Conservation (phyloP, 225 moss, liverwort and hornwort genomes). For the Pseudisothecium myosuroides region DNA sequence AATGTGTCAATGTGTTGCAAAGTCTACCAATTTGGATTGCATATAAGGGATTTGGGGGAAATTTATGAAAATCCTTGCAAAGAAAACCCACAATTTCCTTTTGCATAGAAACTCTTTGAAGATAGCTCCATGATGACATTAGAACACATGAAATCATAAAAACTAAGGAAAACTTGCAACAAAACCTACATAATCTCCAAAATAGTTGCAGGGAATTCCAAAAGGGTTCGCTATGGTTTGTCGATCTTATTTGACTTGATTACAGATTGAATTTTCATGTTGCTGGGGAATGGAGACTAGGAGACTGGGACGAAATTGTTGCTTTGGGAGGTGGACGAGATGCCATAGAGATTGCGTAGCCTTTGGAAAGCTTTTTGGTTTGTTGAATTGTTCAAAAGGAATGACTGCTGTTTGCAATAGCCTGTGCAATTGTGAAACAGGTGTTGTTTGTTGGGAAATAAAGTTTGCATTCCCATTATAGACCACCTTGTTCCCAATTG, state of each 20-base stretch:
- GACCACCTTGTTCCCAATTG: neutral
- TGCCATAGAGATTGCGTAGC: neutral
- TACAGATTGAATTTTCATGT: neutral
- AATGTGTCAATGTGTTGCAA: no score
- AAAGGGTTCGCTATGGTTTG: no score
- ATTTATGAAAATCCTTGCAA: no score
- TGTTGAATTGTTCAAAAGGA: neutral
- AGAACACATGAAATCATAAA: no score
- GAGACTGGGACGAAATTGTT: neutral
- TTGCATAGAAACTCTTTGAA: no score
- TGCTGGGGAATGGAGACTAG: neutral
- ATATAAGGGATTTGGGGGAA: no score
- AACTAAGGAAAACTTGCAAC: no score
- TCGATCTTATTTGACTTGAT: neutral
- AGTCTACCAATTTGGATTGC: no score
- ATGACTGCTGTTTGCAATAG: neutral
- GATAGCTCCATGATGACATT: no score
- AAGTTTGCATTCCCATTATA: neutral
- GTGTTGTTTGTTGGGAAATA: neutral
- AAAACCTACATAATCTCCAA: no score
- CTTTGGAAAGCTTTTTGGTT: neutral
- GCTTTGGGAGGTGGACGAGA: neutral
- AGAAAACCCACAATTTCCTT: no score
- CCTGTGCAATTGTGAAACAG: neutral
- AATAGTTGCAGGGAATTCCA: no score